Conservation (phyloP, 2,329 filamentous ascomycete genomes). For the Penicillium sp. region DNA sequence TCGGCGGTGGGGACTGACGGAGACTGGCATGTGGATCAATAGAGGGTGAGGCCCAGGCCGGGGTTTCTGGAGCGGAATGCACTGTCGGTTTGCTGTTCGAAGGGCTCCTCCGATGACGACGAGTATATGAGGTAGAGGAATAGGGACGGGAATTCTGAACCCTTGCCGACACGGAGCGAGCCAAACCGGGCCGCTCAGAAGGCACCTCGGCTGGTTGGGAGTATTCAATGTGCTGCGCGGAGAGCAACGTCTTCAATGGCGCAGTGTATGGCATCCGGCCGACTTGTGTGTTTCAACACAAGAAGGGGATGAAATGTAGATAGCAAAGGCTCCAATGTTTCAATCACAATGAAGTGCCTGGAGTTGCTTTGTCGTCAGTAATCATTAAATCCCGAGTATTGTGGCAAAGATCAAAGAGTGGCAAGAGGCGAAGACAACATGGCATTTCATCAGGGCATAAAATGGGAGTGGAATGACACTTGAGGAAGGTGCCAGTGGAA, state of each 20-base stretch:
- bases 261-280: slow-evolving; percentile 53
- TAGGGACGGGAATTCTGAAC: slow-evolving; percentile 54
- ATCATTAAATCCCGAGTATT: slow-evolving; percentile 6
- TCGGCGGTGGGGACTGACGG: slow-evolving; percentile 78
- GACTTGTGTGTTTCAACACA: slow-evolving; percentile 34
- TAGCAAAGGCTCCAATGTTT: neutral
- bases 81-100: slow-evolving; percentile 43
- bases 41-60: slow-evolving; percentile 19
- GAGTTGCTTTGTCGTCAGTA: neutral
- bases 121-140: slow-evolving; percentile 60
- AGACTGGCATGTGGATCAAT: slow-evolving; percentile 58
- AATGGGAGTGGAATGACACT: neutral
- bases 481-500: slow-evolving; percentile 16
- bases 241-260: slow-evolving; percentile 55
- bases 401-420: slow-evolving; percentile 12
- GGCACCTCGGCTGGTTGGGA: slow-evolving; percentile 41
- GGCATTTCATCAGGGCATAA: slow-evolving; percentile 10
- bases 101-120: slow-evolving; percentile 59
- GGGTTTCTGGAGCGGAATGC: slow-evolving; percentile 30
- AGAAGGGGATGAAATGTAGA: slow-evolving; percentile 12
- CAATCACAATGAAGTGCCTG: slow-evolving; percentile 12
- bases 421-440: slow-evolving; percentile 11
- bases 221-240: slow-evolving; percentile 50
- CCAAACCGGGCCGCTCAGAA: slow-evolving; percentile 19
- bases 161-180: slow-evolving; percentile 32